Evolutionary conservation across 306 rosid species (phyloP).

Genomic region (Aeschynomene evenia): DNA sequence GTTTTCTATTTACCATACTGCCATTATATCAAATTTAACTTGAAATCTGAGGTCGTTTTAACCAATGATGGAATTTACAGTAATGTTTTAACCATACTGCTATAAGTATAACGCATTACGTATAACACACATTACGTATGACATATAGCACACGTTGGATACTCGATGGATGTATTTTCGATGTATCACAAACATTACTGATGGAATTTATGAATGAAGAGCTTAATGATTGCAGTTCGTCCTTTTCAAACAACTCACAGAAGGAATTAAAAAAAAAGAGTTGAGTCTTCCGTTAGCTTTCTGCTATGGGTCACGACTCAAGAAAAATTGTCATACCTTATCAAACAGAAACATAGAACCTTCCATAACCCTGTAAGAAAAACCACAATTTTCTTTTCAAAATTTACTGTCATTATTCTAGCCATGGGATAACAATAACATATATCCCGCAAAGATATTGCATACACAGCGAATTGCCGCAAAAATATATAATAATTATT

Average conservation of each 20-base stretch:
- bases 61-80: constrained; percentile 10
- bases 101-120: too few species aligned
- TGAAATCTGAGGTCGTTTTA: not conserved
- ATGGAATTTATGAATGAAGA: constrained; percentile 1
- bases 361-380: not conserved
- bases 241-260: constrained; percentile 10
- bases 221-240: constrained; percentile 19
- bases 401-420: not conserved
- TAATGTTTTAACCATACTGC: too few species aligned
- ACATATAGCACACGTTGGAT: too few species aligned
- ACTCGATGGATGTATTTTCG: too few species aligned
- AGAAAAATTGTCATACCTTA: not conserved
- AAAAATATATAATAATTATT: not conserved
- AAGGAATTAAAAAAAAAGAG: constrained; percentile 19
- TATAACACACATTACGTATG: too few species aligned
- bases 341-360: constrained; percentile 7
- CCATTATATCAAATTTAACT: constrained; percentile 4
- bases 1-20: not conserved
- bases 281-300: constrained; percentile 16
- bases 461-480: not conserved
- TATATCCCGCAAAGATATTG: not conserved
- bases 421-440: not conserved
- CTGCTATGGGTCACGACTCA: constrained; percentile 8
- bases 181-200: too few species aligned
- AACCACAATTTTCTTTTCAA: not conserved